These are phyloP conservation scores for Candida vartiovaarae DNA, from an alignment of 805 yeast species.

Conservation along the genomic window DNA sequence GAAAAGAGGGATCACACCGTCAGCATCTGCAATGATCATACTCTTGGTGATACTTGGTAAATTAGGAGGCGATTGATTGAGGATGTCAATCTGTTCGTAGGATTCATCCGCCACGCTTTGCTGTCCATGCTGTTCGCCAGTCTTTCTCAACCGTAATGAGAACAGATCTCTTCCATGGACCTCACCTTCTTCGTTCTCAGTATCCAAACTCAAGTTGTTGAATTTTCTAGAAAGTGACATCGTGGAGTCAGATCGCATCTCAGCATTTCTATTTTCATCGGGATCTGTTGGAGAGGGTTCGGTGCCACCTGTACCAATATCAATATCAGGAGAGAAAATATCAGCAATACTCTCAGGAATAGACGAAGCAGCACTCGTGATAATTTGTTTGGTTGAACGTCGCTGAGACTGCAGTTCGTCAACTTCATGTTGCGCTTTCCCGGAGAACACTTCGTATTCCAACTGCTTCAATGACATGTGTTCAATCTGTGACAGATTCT, in stretches of 20 bases:
- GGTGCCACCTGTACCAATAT: neutral
- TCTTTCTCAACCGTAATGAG: constrained; percentile 3
- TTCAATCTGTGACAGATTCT: neutral
- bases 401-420: too few species aligned
- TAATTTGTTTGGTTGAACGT: neutral
- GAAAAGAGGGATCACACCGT: neutral
- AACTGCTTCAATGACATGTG: neutral
- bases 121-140: neutral
- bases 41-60: constrained; percentile 6
- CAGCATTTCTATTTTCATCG: neutral
- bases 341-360: neutral
- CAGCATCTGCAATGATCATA: neutral
- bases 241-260: constrained; percentile 3
- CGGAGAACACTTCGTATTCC: neutral
- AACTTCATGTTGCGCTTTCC: too few species aligned
- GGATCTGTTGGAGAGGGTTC: neutral
- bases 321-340: neutral
- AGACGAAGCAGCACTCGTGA: neutral
- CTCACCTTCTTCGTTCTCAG: neutral
- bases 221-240: constrained; percentile 8
- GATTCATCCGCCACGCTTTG: constrained; percentile 10
- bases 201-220: constrained; percentile 3
- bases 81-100: constrained; percentile 19
- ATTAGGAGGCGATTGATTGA: constrained; percentile 18
- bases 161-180: neutral